Evolutionary conservation across 78 protist species (phyloP).

Genomic region (Pigoraptor vietnamica): DNA sequence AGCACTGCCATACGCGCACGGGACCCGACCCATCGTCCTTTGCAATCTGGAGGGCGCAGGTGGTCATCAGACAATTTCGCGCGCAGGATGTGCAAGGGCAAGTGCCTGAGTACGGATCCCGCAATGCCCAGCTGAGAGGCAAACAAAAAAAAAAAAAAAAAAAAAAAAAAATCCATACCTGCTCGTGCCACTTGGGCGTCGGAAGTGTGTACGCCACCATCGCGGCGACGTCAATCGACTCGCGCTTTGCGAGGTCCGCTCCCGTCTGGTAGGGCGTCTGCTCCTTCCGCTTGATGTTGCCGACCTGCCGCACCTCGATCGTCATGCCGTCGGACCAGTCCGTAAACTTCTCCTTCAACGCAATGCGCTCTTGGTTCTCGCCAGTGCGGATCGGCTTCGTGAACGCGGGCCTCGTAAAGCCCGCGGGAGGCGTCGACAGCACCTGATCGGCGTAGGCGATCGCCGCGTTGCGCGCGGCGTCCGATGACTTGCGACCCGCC

Average conservation of each 20-base stretch:
- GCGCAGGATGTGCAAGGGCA: too few species aligned
- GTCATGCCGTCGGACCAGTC: conserved; percentile 7
- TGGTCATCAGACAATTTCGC: too few species aligned
- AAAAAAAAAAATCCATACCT: background rate
- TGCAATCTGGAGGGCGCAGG: background rate
- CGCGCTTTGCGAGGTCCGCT: background rate
- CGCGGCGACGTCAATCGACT: background rate
- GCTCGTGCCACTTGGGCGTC: background rate
- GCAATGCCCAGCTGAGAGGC: too few species aligned
- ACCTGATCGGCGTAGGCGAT: background rate
- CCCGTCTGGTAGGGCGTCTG: background rate
- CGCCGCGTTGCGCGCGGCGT: background rate
- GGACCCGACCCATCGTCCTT: background rate
- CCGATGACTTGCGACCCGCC: background rate
- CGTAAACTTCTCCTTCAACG: background rate
- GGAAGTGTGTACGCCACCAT: background rate
- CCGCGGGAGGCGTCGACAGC: background rate
- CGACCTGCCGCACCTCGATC: background rate
- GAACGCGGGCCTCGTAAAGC: background rate
- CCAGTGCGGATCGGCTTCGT: background rate
- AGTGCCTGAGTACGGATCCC: too few species aligned
- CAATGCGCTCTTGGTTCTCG: background rate
- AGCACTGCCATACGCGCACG: background rate
- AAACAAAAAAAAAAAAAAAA: background rate
- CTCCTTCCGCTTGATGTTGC: conserved; percentile 3